Evolutionary conservation across 1,139 yeast genomes (phyloP), one percentile per base, ranked within the genome.

Genomic region (Meyerozyma sp.): DNA sequence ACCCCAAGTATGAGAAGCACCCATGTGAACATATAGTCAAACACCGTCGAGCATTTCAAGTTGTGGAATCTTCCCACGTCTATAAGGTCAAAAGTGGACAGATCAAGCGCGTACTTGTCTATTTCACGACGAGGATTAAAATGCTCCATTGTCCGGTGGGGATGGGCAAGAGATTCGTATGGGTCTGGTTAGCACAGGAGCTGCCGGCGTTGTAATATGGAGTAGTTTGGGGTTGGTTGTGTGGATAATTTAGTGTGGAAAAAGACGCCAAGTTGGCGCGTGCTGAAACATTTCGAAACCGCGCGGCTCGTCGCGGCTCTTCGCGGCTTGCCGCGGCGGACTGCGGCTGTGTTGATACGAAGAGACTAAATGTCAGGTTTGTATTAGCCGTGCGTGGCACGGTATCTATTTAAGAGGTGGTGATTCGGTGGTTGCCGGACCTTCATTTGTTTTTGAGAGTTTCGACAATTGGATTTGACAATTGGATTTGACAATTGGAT

Each of bases 21-120:
- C 72, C 83, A 73, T 61, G 78, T 69, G 51, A 70, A 57, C 4
- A 78, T 41, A 55, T 82, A 87, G 50, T 79, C 75, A 36, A 72
- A 49, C 3, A 87, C 51, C 4, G 89, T 82, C 38, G 76, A 59
- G 49, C 74, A 66, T 18, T 70, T 70, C 42, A 71, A 69, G 52
- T 83, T 82, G 46, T 71, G 73, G 64, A 86, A 89, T 46, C 63
- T 57, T 39, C 65, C 64, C 23, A 71, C 64, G 44, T 70, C 67
- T 29, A 73, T 59, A 35, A 66, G 57, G 44, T 71, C 77, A 49
- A 73, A 73, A 2, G 78, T 73, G 7, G 76, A 65, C 34, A 61
- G 63, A 44, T 71, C 72, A 32, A 70, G 59, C 32, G 63, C 57
- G 47, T 66, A 65, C 55, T 66, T 66, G 40, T 60, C 49, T 47